Conservation (phyloP, 805 yeast species). For the Komagataella ulmi region DNA sequence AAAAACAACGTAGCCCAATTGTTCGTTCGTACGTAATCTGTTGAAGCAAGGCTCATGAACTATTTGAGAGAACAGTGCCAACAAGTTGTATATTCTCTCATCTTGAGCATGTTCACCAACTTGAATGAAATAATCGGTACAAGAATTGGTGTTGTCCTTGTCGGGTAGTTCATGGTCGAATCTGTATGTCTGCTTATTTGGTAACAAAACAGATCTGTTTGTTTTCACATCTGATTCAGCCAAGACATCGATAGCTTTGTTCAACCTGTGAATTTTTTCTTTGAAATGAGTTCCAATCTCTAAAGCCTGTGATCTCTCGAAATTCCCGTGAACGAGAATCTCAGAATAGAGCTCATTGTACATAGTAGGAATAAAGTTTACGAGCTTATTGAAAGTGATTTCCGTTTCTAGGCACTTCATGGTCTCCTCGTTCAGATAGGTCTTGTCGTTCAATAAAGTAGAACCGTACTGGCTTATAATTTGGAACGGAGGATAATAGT, state of each 20-base stretch:
- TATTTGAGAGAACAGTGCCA: conserved; percentile 60
- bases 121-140: conserved; percentile 69
- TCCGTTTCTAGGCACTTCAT: conserved; percentile 28
- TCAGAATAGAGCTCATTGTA: conserved; percentile 53
- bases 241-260: conserved; percentile 29
- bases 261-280: conserved; percentile 14
- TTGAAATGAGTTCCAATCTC: conserved; percentile 30
- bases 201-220: conserved; percentile 28
- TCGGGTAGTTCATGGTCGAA: conserved; percentile 45
- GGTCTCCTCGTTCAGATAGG: conserved; percentile 56
- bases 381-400: conserved; percentile 28
- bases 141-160: conserved; percentile 63
- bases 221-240: conserved; percentile 14
- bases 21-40: conserved; percentile 85
- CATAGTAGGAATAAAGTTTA: conserved; percentile 34
- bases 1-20: conserved; percentile 88
- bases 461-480: conserved; percentile 58
- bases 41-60: conserved; percentile 82
- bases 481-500: conserved; percentile 62
- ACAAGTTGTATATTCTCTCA: conserved; percentile 28
- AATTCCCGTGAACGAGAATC: conserved; percentile 68
- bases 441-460: conserved; percentile 55
- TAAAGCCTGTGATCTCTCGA: conserved; percentile 37
- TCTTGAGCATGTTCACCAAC: conserved; percentile 36
- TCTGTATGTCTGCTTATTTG: conserved; percentile 24